These are phyloP conservation scores for Ophiocordyceps robertsii DNA, from an alignment of 2,329 filamentous ascomycete genomes.

Conservation along the genomic window DNA sequence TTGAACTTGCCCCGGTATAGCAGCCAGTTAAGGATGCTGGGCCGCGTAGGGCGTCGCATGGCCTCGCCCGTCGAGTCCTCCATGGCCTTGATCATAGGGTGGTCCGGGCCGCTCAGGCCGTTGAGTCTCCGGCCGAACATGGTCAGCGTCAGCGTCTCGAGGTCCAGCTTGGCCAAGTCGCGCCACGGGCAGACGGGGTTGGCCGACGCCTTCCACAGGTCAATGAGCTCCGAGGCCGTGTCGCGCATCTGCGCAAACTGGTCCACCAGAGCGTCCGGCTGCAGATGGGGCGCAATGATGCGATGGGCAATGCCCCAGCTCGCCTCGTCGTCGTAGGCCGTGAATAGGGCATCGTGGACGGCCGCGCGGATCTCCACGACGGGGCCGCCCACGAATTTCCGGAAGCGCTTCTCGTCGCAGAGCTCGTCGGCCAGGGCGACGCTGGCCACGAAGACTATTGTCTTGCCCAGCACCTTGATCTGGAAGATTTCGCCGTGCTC, in stretches of 20 bases:
- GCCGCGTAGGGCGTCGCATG: conserved; percentile 39
- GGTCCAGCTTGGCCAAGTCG: conserved; percentile 38
- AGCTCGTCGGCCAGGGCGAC: conserved; percentile 33
- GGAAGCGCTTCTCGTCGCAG: conserved; percentile 39
- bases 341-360: conserved; percentile 38
- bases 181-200: conserved; percentile 29
- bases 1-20: conserved; percentile 39
- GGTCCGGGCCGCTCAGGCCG: conserved; percentile 29
- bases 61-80: conserved; percentile 41
- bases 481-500: conserved; percentile 24
- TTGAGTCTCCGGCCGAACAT: conserved; percentile 38
- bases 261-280: conserved; percentile 16
- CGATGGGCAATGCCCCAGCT: conserved; percentile 38
- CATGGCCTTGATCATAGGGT: conserved; percentile 38
- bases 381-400: conserved; percentile 38
- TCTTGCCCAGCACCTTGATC: conserved; percentile 19
- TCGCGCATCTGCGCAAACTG: conserved; percentile 34
- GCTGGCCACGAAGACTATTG: conserved; percentile 31
- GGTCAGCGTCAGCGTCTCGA: conserved; percentile 34
- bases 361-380: conserved; percentile 36
- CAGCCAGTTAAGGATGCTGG: conserved; percentile 36
- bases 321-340: conserved; percentile 32
- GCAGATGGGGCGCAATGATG: conserved; percentile 34
- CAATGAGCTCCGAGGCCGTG: conserved; percentile 33
- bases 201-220: conserved; percentile 29